Base-by-base conservation (phyloP, 345 rosid genomes). In the Adansonia digitata region DNA sequence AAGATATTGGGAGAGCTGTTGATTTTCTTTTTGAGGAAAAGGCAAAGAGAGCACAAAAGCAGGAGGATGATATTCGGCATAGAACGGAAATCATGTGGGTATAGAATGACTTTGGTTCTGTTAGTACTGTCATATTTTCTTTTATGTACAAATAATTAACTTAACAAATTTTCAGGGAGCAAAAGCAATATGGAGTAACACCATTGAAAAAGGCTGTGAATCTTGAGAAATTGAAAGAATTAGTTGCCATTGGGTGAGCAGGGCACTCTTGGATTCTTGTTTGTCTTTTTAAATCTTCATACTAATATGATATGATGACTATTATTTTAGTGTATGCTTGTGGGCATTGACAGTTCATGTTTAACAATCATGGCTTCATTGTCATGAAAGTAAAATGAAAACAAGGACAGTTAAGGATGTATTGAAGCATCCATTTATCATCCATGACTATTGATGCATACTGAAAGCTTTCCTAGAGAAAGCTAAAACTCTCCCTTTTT, bases 191-290 rank as follows among this genome's bases (percentile, higher is more conserved):
- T 84, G 98, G 98, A 81, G 81, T 84, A 77, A 94, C 98, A 69
- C 89, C 92, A 56, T 76, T 84, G 78, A 91, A 89, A 75, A 94
- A 91, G 81, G 91, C 94, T 42, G 97, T 94, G 52, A 90, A 90
- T 83, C 86, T 94, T 74, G 83, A 90, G 76, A 86, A 79, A 79
- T 79, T 94, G 81, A 78, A 84, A 51, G 85, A 81, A 69, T 77
- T 94, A 71, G 87, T 78, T 60, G 82, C 90, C 63, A 81, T 94
- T 76, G 97, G 98, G 98, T 94, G 85, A 80, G 94, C 24, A 76
- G 42, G 9, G 55, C 20, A 49, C 62, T 35, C 22, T 20, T 35
- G 24, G 22, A n/a, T 13, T 72, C 22, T 55, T 39, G 7, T 39
- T 72, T 55, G 7, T 22, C 14, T 5, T 35, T 35, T 62, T 34